Base-by-base conservation (phyloP, 257 asterid genomes). In the Plantago elongata region DNA sequence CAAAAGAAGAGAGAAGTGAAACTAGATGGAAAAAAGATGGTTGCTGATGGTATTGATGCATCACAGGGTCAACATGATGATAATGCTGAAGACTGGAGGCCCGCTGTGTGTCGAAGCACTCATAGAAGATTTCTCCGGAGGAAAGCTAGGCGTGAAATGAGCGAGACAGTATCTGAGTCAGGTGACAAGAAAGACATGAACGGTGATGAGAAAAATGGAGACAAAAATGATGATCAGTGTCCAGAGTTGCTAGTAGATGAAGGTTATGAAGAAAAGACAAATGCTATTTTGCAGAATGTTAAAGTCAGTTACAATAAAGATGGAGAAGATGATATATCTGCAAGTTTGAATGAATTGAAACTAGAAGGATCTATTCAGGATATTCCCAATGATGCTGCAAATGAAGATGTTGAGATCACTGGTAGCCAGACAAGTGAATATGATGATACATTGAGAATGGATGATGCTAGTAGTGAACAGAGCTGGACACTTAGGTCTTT, bases 21-120 rank as follows among this genome's bases (percentile, higher is more conserved):
- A 64, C 51, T 83, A 52, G 89, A 93, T 16, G 95, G 87, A 70
- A 89, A 88, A 75, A 82, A 86, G 79, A 87, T 78, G 86, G 94
- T 89, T 74, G 95, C 78, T 22, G 83, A 72, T 60, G 99, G 99
- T 65, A 61, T 89, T 69, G 99, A 93, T 79, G 99, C 99, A 29
- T 82, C 99, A 34, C 78, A 69, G 68, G 97, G 97, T 54, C 89
- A 85, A 70, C 40, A 59, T 75, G 90, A 80, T 55, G 86, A 75
- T 42, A 67, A 78, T 59, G 70, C 82, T 58, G 94, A 83, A 45
- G 97, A 89, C 65, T 93, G 96, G 97, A 66, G 22, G 12, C 99
- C 99, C 46, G 96, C 97, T 62, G 97, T 89, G 44, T 74, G 95
- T 73, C 88, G 97, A 50, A 93, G 94, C 67, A 89, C 97, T 61